These are phyloP conservation scores for Haplosporangium sp. DNA, from an alignment of 371 early-diverging fungal genomes.

Conservation along the genomic window DNA sequence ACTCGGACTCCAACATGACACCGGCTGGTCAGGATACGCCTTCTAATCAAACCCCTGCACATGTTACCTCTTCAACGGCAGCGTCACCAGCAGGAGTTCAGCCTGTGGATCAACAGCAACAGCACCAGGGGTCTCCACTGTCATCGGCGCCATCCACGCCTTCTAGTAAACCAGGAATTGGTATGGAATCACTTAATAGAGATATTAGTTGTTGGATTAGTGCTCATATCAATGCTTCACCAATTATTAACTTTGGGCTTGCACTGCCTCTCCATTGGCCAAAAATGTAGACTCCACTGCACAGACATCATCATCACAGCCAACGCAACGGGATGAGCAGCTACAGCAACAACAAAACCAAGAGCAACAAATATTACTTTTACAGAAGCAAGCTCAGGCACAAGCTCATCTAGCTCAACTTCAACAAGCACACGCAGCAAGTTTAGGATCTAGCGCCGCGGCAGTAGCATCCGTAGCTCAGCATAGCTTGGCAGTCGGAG, in stretches of 20 bases:
- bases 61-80: slow-evolving; percentile 8
- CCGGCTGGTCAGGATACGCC: slow-evolving; percentile 31
- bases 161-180: slow-evolving; percentile 3
- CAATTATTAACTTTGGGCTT: neutral
- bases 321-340: neutral
- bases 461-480: slow-evolving; percentile 25
- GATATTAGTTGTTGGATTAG: slow-evolving; percentile 28
- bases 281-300: slow-evolving; percentile 7
- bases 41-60: slow-evolving; percentile 12
- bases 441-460: slow-evolving; percentile 4
- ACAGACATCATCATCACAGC: slow-evolving; percentile 4
- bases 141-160: slow-evolving; percentile 30
- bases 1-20: slow-evolving; percentile 25
- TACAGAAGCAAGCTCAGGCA: slow-evolving; percentile 8
- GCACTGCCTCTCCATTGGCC: neutral
- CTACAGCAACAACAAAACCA: slow-evolving; percentile 4
- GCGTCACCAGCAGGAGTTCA: slow-evolving; percentile 12
- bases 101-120: slow-evolving; percentile 5
- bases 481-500: slow-evolving; percentile 43
- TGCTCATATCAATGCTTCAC: slow-evolving; percentile 19
- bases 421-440: slow-evolving; percentile 30
- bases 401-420: slow-evolving; percentile 34
- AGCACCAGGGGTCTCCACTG: slow-evolving; percentile 13
- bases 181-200: neutral
- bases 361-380: neutral